Evolutionary conservation across 2,329 filamentous ascomycete species (phyloP).

Genomic region (Teratosphaeriaceae sp.): DNA sequence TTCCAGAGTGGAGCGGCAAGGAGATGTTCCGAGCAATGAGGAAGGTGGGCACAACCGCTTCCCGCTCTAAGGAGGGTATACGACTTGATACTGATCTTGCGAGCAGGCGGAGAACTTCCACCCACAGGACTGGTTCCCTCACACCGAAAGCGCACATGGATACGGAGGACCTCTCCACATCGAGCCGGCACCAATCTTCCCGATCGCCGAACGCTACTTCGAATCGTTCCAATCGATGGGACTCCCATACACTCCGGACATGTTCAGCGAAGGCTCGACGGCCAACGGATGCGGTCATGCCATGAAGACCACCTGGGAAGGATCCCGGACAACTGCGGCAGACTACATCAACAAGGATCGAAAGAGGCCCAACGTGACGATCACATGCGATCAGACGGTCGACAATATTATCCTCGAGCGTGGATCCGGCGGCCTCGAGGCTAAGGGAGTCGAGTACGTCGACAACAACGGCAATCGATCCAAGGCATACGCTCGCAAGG

Average conservation of each 20-base stretch:
- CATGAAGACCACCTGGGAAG: conserved; percentile 47
- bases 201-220: conserved; percentile 19
- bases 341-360: conserved; percentile 44
- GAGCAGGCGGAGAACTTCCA: conserved; percentile 20
- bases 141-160: conserved; percentile 19
- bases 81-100: background rate
- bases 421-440: conserved; percentile 43
- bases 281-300: conserved; percentile 52
- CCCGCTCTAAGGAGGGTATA: background rate
- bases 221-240: conserved; percentile 22
- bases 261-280: conserved; percentile 35
- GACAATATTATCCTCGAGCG: conserved; percentile 58
- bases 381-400: conserved; percentile 35
- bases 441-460: conserved; percentile 32
- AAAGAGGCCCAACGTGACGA: conserved; percentile 41
- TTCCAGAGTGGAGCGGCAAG: conserved; percentile 24
- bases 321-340: conserved; percentile 47
- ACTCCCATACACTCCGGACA: conserved; percentile 21
- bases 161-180: conserved; percentile 20
- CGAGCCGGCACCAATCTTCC: conserved; percentile 37
- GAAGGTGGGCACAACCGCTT: conserved; percentile 17
- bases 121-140: conserved; percentile 20
- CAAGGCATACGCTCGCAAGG: conserved; percentile 34
- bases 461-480: conserved; percentile 32
- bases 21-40: conserved; percentile 25